phyloP scores from a whole-genome alignment of 805 yeast species.

The Metschnikowia vanudenii region DNA sequence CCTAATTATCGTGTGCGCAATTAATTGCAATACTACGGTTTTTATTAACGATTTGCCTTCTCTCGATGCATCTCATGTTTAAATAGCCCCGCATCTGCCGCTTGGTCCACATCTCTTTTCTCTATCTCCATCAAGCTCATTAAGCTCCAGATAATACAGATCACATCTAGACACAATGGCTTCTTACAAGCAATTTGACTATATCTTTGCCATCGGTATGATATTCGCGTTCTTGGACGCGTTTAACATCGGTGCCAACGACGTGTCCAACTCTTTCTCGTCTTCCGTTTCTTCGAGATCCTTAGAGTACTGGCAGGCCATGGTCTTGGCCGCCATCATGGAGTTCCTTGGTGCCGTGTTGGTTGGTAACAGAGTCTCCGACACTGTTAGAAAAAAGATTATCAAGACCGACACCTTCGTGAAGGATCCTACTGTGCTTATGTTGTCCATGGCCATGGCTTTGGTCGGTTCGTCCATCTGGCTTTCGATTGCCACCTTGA shows the following conservation, averaged over 20 bases:
- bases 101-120: not conserved
- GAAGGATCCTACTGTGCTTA: constrained; percentile 63
- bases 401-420: constrained; percentile 50
- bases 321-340: constrained; percentile 66
- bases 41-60: not conserved
- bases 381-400: constrained; percentile 66
- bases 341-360: constrained; percentile 75
- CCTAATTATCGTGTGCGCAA: not conserved
- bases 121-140: not conserved
- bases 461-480: constrained; percentile 69
- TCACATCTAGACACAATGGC: constrained; percentile 26
- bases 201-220: constrained; percentile 66
- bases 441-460: constrained; percentile 76
- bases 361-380: constrained; percentile 72
- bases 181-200: constrained; percentile 58
- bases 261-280: constrained; percentile 78
- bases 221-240: constrained; percentile 76
- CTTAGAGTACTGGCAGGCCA: constrained; percentile 71
- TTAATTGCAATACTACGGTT: not conserved
- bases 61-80: not conserved
- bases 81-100: not conserved
- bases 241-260: constrained; percentile 79
- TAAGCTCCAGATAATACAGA: too few species aligned
- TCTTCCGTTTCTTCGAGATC: constrained; percentile 73
- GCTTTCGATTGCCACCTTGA: constrained; percentile 62